These are phyloP conservation scores for Coemansia sp. DNA, from an alignment of 192 early-diverging fungal species.

Conservation along the genomic window DNA sequence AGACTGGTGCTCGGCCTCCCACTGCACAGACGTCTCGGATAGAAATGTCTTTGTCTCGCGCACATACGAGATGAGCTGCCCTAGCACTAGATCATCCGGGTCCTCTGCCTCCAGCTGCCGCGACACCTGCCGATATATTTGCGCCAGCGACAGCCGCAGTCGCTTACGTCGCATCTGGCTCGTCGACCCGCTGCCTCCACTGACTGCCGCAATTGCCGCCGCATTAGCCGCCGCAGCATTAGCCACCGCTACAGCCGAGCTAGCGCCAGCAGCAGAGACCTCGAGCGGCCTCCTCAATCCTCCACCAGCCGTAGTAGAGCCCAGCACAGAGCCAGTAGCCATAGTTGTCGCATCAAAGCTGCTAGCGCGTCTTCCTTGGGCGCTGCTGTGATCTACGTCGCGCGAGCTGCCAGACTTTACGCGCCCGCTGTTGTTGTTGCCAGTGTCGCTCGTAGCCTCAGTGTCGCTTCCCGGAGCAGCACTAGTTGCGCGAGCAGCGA, in stretches of 20 bases:
- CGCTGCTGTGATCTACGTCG: not conserved
- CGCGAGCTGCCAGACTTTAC: not conserved
- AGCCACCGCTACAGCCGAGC: not conserved
- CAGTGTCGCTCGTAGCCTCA: conserved; percentile 31
- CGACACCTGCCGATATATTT: conserved; percentile 46
- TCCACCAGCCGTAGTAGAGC: not conserved
- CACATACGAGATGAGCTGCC: conserved; percentile 69
- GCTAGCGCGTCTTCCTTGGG: conserved; percentile 25
- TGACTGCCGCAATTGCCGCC: conserved; percentile 24
- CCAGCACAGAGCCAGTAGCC: not conserved
- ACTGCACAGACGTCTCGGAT: conserved; percentile 67
- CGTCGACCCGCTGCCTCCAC: conserved; percentile 27
- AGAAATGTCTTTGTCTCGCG: conserved; percentile 78
- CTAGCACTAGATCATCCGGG: conserved; percentile 58
- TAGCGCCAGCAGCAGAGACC: not conserved
- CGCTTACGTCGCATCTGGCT: conserved; percentile 30
- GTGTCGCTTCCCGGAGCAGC: conserved; percentile 17
- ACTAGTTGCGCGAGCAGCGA: conserved; percentile 7
- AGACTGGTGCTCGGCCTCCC: conserved; percentile 85
- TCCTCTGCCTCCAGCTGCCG: conserved; percentile 52
- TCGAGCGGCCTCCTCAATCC: not conserved
- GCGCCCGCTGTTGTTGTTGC: not conserved
- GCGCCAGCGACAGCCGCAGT: conserved; percentile 46
- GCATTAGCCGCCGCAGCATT: conserved; percentile 26
- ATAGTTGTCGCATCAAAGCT: conserved; percentile 44